Base-by-base conservation (phyloP, 495 filamentous ascomycete species). In the Chlorociboria aeruginascens region DNA sequence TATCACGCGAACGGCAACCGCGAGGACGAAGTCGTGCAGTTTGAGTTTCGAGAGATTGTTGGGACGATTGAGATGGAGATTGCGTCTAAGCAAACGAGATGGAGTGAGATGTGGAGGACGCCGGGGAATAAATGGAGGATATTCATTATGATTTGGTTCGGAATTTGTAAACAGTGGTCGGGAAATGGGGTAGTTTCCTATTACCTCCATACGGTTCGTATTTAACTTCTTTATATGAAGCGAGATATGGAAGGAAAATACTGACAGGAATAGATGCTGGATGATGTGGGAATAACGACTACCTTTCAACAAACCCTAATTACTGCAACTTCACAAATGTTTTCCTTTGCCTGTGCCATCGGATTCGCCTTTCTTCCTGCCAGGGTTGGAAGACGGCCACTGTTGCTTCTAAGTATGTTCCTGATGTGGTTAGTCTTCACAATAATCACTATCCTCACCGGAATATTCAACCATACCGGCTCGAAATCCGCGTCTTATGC, bases 41-140 rank as follows among this genome's bases (percentile, higher is more conserved):
- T 46, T 37, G 63, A 69, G 46, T 65, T 56, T 47, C 49, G 45
- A 17, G 62, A 61, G 54, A 62, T 59, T 38, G 61, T 49, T 54
- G 69, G 70, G 52, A 73, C 70, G 7, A 66, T 75, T 52, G 55
- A 59, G 10, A 63, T 74, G 48, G 69, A 73, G 55, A 68, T 69
- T 41, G 65, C 69, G n/a, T 62, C 59, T n/a, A 61, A 61, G 28
- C 51, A 55, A 29, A 49, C 63, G 0, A 66, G 61, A 33, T 46
- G 37, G 40, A 25, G 44, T 9, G 58, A 61, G 37, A 44, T 64
- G 2, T 63, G 57, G 57, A 45, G 52, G 6, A 63, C 60, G 8
- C 48, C 47, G 30, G 61, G 60, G 17, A 64, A 64, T 20, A 48
- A 48, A 20, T 40, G 45, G 35, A 16, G 45, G 10, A 40, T 48